A percentile compares a stretch with the other conserved stretches of the same genome.
Conservation (phyloP, 202 grass and related monocot species). For the Elaeis oleifera region DNA sequence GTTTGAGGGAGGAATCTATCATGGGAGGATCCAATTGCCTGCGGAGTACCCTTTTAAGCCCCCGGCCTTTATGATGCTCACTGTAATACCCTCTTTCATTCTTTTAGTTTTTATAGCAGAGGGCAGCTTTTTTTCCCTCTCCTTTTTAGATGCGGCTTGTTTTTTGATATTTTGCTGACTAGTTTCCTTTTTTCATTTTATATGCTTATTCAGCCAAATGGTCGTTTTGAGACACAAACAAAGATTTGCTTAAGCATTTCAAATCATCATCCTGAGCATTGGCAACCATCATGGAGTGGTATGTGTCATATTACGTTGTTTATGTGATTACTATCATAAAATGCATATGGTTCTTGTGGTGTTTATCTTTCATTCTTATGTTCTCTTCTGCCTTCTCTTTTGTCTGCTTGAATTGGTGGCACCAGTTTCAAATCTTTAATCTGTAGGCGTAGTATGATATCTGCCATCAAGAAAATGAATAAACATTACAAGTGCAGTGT, state of each 20-base stretch:
- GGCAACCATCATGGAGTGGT: constrained; percentile 99
- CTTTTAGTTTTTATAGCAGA: neutral
- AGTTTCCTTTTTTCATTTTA: constrained; percentile 3
- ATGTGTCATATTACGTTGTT: constrained; percentile 13
- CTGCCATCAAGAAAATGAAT: too few species aligned
- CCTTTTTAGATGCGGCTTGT: neutral
- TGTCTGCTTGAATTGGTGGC: too few species aligned
- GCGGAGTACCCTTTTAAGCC: constrained; percentile 98
- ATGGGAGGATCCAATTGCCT: constrained; percentile 89
- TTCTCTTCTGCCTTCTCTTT: neutral
- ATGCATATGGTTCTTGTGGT: neutral
- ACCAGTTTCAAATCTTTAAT: too few species aligned
- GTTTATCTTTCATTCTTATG: neutral
- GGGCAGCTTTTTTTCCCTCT: too few species aligned
- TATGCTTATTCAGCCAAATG: constrained; percentile 66
- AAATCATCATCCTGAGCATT: constrained; percentile 96
- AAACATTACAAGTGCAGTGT: too few species aligned
- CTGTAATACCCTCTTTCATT: constrained; percentile 27
- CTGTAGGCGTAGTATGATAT: too few species aligned
- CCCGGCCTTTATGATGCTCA: constrained; percentile 88
- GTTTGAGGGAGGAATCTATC: constrained; percentile 96
- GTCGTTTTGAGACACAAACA: constrained; percentile 91
- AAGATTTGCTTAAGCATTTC: constrained; percentile 99
- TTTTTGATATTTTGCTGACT: constrained; percentile 3
- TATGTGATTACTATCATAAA: too few species aligned